Evolutionary conservation across 1,284 basidiomycete species (phyloP).

Genomic region (Cryptococcus sp.): DNA sequence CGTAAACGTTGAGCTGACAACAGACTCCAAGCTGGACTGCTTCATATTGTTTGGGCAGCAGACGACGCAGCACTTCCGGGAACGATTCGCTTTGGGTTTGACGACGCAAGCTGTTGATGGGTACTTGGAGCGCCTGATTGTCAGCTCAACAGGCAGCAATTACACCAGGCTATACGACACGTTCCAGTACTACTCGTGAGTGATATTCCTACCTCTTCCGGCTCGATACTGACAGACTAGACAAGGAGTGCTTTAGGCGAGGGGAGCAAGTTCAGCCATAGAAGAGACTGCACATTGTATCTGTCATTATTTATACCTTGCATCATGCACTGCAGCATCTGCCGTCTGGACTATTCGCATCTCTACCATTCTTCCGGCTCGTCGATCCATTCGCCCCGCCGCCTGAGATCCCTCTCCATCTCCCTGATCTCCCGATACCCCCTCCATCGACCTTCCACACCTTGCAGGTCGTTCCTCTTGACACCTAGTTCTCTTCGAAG

Average conservation of each 20-base stretch:
- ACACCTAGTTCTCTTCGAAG: slow-evolving; percentile 27
- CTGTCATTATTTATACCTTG: slow-evolving; percentile 1
- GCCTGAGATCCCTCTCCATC: slow-evolving; percentile 40
- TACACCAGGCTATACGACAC: slow-evolving; percentile 92
- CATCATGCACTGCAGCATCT: not conserved
- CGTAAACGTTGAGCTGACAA: slow-evolving; percentile 2
- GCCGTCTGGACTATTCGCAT: not conserved
- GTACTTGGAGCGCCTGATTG: slow-evolving; percentile 79
- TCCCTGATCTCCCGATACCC: slow-evolving; percentile 46
- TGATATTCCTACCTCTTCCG: not conserved
- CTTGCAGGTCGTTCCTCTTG: slow-evolving; percentile 24
- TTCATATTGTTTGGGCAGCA: slow-evolving; percentile 86
- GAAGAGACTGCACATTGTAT: not conserved
- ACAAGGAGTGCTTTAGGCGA: slow-evolving; percentile 17
- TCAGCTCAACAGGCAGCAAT: slow-evolving; percentile 80
- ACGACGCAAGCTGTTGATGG: slow-evolving; percentile 83
- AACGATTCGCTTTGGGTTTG: slow-evolving; percentile 87
- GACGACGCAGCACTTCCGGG: slow-evolving; percentile 78
- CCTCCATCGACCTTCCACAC: slow-evolving; percentile 43
- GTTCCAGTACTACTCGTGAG: slow-evolving; percentile 45
- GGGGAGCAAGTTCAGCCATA: not conserved
- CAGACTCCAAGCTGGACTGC: slow-evolving; percentile 88
- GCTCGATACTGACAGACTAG: slow-evolving; percentile 1
- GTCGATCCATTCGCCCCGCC: slow-evolving; percentile 44
- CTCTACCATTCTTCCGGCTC: slow-evolving; percentile 45